These are phyloP conservation scores for Sugiyamaella chiloensis DNA, from an alignment of 805 yeast genomes.

Conservation along the genomic window DNA sequence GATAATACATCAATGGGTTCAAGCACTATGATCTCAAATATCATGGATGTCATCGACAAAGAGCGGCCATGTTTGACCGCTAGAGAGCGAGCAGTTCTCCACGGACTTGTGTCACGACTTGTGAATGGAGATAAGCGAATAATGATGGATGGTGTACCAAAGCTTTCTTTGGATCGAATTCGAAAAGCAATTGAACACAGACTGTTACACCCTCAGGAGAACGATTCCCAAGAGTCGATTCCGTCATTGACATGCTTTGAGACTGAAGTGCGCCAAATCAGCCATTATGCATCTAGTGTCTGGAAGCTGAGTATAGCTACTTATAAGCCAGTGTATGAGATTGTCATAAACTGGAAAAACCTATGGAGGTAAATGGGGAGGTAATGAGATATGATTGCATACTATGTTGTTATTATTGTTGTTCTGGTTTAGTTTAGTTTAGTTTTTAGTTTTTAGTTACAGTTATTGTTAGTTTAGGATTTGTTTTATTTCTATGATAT, in stretches of 20 bases:
- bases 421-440: background rate
- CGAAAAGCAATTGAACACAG: constrained; percentile 17
- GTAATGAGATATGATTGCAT: background rate
- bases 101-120: constrained; percentile 18
- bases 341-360: constrained; percentile 8
- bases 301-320: constrained; percentile 21
- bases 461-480: background rate
- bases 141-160: constrained; percentile 11
- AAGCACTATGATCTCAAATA: background rate
- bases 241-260: constrained; percentile 16
- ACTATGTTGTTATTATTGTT: background rate
- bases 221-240: background rate
- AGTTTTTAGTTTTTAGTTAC: background rate
- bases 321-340: constrained; percentile 23
- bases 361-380: constrained; percentile 11
- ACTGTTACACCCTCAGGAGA: constrained; percentile 10
- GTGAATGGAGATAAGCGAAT: background rate
- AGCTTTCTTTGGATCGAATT: constrained; percentile 20
- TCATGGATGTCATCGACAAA: constrained; percentile 12
- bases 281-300: constrained; percentile 13
- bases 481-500: background rate
- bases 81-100: constrained; percentile 15
- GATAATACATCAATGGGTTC: constrained; percentile 10
- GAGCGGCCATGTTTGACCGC: constrained; percentile 21
- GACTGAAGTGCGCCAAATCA: constrained; percentile 17